Evolutionary conservation across 148 eudicot genomes (phyloP), one percentile per base, ranked within the genome.

Genomic region (Heliosperma pusillum): DNA sequence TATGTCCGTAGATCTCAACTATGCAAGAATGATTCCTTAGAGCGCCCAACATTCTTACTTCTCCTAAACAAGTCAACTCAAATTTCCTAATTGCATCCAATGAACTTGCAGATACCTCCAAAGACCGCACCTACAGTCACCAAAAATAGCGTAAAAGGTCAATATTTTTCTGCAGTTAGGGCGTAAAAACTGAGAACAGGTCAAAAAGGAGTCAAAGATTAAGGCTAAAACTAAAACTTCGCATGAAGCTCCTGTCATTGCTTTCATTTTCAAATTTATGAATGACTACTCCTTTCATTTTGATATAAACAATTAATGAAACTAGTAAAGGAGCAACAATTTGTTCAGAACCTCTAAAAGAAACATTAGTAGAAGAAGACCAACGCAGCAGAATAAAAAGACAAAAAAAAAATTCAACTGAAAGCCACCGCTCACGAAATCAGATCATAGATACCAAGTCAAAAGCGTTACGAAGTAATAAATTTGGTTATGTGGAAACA

Each of bases 11-110:
- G 5, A 89, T 86, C 78, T 90, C 85, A 12, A 95, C 90, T 26
- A 95, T 95, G 84, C 96, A 92, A 3, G 94, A 75, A 75, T 89
- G 90, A 45, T 84, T 82, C 73, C 83, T 90, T 67, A 95, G 73
- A 79, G 83, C 84, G 74, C 87, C 82, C 80, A 95, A 83, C 75
- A 95, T 89, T 74, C 98, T 84, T 24, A 90, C 93, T 84, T 95
- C 98, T 66, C 97, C 98, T 66, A 95, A 74, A 80, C 96, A 95
- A 60, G 76, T 80, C 73, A 83, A 86, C 82, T 95, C 98, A 76
- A 95, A 95, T 25, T 83, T 85, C 82, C 83, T 85, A 45, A 88
- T 78, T 72, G 85, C 88, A 78, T 89, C 91, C 52, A 80, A 42
- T 60, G 96, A 83, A 78, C 86, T 60, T 76, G 81, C 90, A 76